Evolutionary conservation across 2,329 filamentous ascomycete genomes (phyloP), one percentile per base, ranked within the genome.

Genomic region (Aureobasidium namibiae): DNA sequence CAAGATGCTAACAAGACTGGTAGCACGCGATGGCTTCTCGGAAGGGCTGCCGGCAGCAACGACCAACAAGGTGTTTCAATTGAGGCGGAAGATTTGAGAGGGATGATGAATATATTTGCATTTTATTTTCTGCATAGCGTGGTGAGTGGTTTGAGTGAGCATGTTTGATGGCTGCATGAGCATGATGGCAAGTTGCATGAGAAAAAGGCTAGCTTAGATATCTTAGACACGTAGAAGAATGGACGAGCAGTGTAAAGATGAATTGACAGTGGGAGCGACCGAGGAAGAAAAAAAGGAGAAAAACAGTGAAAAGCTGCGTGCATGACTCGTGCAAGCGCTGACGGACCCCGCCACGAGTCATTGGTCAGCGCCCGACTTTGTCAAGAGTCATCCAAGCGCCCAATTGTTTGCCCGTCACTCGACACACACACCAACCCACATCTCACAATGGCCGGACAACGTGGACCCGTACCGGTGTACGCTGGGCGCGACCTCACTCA

Each of bases 401-500:
- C 23, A 23, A 24, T 33, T 31, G n/a, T 38, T 29, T 42, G 54
- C 26, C 26, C 54, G 29, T 48, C 56, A n/a, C 29, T 31, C 46
- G 14, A 34, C 42, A 36, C 29, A 49, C 6, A 6, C 14, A 44
- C 34, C 26, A 24, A 1, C 23, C 44, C 18, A 7, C 13, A 42
- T 31, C 50, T 46, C 41, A 72, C 61, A 57, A 78, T 78, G 75
- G 70, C 74, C 62, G 75, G 74, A 68, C 72, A 70, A 63, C 73
- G 76, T 62, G 77, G 77, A 64, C 75, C 76, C 38, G 76, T 79
- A 62, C 76, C 77, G 45, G 74, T 78, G 45, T 73, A 72, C 38
- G 50, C 72, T 62, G 68, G 66, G 31, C 71, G 69, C 63, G 76
- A 79, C 68, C 80, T 95, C 64, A 84, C 88, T 59, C 86, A 91